Percentiles rank a stretch among this genome's conserved stretches.
Conservation (phyloP, 2,329 filamentous ascomycete species). For the Epichloe typhina region DNA sequence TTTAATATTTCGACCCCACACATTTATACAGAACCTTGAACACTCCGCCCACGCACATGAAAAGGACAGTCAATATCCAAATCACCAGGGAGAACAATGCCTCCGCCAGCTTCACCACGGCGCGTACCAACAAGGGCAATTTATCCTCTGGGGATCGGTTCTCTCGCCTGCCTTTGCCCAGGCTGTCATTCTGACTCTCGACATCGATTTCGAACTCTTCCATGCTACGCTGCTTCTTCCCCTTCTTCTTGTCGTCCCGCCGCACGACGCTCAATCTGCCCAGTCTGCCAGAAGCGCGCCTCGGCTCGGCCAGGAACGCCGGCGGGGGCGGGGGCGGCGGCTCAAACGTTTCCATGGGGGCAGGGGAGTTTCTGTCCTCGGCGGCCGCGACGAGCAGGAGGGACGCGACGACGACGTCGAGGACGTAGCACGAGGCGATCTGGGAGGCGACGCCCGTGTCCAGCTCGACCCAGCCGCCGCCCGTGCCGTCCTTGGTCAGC, state of each 20-base stretch:
- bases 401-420: slow-evolving; percentile 48
- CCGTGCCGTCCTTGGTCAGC: slow-evolving; percentile 46
- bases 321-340: slow-evolving; percentile 33
- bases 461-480: slow-evolving; percentile 46
- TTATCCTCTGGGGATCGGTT: slow-evolving; percentile 30
- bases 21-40: slow-evolving; percentile 39
- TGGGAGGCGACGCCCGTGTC: slow-evolving; percentile 46
- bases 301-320: slow-evolving; percentile 8
- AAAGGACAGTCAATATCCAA: slow-evolving; percentile 41
- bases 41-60: slow-evolving; percentile 39
- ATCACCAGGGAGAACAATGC: slow-evolving; percentile 43
- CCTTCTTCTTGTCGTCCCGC: slow-evolving; percentile 12
- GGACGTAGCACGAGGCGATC: slow-evolving; percentile 47
- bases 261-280: slow-evolving; percentile 19
- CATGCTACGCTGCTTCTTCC: slow-evolving; percentile 27
- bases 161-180: slow-evolving; percentile 22
- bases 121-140: slow-evolving; percentile 35
- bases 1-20: slow-evolving; percentile 28
- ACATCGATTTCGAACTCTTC: slow-evolving; percentile 48
- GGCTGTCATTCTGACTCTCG: slow-evolving; percentile 44
- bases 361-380: slow-evolving; percentile 36
- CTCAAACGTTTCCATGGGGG: slow-evolving; percentile 40
- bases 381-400: slow-evolving; percentile 44
- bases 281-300: slow-evolving; percentile 9
- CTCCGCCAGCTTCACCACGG: slow-evolving; percentile 36